phyloP scores from a whole-genome alignment of 2,329 filamentous ascomycete species.

The Cladosporium halotolerans region DNA sequence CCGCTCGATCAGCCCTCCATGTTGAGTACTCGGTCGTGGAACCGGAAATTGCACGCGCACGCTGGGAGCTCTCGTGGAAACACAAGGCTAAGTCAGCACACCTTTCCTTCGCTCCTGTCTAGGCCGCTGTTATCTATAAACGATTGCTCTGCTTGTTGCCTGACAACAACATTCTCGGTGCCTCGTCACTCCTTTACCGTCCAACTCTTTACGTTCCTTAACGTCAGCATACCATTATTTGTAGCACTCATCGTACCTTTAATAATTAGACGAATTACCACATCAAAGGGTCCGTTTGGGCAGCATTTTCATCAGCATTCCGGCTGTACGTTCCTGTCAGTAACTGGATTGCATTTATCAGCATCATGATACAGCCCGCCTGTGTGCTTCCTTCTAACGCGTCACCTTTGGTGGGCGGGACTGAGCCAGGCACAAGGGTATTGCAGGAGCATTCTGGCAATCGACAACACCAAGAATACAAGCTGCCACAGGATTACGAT shows the following conservation, averaged over 20 bases:
- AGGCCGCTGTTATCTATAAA: conserved; percentile 11
- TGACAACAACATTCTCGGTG: conserved; percentile 18
- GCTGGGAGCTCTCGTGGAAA: conserved; percentile 21
- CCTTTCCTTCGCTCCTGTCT: conserved; percentile 16
- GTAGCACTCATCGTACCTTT: conserved; percentile 6
- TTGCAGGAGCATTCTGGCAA: conserved; percentile 40
- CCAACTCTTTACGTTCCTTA: conserved; percentile 38
- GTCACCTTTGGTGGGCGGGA: conserved; percentile 30
- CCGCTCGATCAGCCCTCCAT: conserved; percentile 9
- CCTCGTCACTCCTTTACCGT: conserved; percentile 39
- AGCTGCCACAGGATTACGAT: conserved; percentile 14
- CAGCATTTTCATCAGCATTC: conserved; percentile 20
- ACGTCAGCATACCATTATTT: conserved; percentile 33
- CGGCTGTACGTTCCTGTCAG: conserved; percentile 28
- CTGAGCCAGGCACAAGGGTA: conserved; percentile 25
- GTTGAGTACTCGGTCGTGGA: conserved; percentile 8
- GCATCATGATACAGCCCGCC: conserved; percentile 30
- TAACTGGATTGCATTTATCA: conserved; percentile 12
- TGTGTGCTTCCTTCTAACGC: conserved; percentile 39
- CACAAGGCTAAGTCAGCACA: conserved; percentile 29
- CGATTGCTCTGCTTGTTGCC: conserved; percentile 14
- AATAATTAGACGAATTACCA: conserved; percentile 13
- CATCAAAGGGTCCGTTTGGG: conserved; percentile 13
- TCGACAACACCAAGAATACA: conserved; percentile 26
- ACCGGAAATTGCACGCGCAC: conserved; percentile 25